Conservation (phyloP, 1,139 yeast genomes). For the Hansenula sp. region DNA sequence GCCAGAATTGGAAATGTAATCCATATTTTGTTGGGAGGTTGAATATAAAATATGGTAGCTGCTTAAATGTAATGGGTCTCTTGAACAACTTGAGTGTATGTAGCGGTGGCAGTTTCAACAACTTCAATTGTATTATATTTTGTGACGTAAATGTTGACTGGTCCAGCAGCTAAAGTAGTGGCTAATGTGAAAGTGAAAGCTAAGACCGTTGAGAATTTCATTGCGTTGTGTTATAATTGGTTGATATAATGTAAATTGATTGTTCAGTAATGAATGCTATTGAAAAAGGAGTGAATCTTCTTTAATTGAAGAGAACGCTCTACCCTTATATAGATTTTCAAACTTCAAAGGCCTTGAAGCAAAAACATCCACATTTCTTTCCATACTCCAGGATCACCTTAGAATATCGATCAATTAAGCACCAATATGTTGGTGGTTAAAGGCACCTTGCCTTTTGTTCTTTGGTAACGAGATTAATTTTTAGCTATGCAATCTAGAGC, state of each 20-base stretch:
- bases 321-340: neutral
- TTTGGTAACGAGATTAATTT: too few relatives aligned
- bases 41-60: too few relatives aligned
- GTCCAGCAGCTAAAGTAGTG: conserved; percentile 17
- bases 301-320: too few relatives aligned
- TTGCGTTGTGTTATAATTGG: conserved; percentile 3
- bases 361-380: too few relatives aligned
- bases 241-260: neutral
- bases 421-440: too few relatives aligned
- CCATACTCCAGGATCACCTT: too few relatives aligned
- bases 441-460: too few relatives aligned
- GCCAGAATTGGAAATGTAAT: too few relatives aligned
- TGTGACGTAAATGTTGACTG: conserved; percentile 21
- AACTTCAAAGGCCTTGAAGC: too few relatives aligned
- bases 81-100: conserved; percentile 19
- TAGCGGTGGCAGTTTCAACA: conserved; percentile 19
- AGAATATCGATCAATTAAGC: too few relatives aligned
- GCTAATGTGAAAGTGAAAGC: conserved; percentile 11
- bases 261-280: neutral
- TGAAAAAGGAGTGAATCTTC: neutral
- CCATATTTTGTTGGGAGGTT: too few relatives aligned
- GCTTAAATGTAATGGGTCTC: conserved; percentile 20
- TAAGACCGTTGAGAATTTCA: conserved; percentile 19
- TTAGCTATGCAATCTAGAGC: too few relatives aligned
- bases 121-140: conserved; percentile 21